phyloP scores from a whole-genome alignment of 192 early-diverging fungal species.

The Lobosporangium transversale region DNA sequence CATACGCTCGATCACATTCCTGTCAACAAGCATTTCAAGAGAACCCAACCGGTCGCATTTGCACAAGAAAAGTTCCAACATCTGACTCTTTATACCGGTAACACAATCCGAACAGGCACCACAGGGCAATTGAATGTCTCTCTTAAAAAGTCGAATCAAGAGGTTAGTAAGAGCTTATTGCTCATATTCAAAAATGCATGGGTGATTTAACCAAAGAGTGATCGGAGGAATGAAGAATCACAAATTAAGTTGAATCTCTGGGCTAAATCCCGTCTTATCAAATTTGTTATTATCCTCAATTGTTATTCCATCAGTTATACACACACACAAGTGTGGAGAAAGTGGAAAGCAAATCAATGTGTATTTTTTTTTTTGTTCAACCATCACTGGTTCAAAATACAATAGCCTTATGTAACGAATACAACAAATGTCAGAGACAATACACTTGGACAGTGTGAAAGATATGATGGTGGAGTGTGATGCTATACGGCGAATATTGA shows the following conservation, averaged over 20 bases:
- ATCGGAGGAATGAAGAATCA: too few species aligned
- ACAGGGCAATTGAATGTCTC: conserved; percentile 36
- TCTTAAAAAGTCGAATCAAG: conserved; percentile 56
- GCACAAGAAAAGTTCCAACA: conserved; percentile 38
- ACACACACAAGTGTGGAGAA: background rate
- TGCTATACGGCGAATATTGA: conserved; percentile 11
- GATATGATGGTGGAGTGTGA: background rate
- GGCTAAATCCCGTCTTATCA: too few species aligned
- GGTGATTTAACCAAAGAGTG: too few species aligned
- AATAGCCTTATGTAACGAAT: too few species aligned
- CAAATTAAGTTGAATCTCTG: too few species aligned
- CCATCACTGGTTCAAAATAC: background rate
- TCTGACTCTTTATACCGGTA: conserved; percentile 58
- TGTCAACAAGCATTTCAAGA: background rate
- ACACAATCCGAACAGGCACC: conserved; percentile 57
- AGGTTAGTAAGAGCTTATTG: conserved; percentile 34
- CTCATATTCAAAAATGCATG: too few species aligned
- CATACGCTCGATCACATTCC: background rate
- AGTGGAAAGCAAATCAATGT: background rate
- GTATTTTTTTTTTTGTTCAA: background rate
- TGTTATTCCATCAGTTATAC: too few species aligned
- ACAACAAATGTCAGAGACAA: too few species aligned
- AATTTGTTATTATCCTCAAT: too few species aligned
- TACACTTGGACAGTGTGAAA: too few species aligned
- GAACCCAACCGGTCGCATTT: conserved; percentile 7